phyloP scores from a whole-genome alignment of 352 stramenopile genomes.

The Pythium volutum region DNA sequence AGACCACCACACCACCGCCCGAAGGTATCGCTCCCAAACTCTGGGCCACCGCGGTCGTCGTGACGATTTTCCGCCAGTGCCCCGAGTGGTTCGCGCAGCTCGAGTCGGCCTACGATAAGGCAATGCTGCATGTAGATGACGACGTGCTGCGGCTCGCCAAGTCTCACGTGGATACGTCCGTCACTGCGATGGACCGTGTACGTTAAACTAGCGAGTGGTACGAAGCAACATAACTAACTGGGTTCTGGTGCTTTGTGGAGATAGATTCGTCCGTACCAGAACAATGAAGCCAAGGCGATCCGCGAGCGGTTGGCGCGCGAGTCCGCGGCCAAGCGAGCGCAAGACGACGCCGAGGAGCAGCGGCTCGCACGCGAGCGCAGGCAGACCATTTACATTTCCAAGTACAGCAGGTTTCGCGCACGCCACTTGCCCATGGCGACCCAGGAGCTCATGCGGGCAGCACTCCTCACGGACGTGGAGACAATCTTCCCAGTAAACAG shows the following conservation, averaged over 20 bases:
- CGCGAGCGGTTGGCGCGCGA: conserved; percentile 43
- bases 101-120: conserved; percentile 49
- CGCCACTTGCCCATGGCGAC: conserved; percentile 34
- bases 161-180: conserved; percentile 37
- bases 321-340: conserved; percentile 38
- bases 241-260: neutral
- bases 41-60: conserved; percentile 57
- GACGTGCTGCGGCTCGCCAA: conserved; percentile 44
- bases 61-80: conserved; percentile 53
- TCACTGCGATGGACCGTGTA: conserved; percentile 16
- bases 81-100: conserved; percentile 62
- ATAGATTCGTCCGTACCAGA: conserved; percentile 60
- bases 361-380: conserved; percentile 28
- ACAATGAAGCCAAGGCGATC: conserved; percentile 42
- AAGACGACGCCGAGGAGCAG: conserved; percentile 45
- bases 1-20: conserved; percentile 34
- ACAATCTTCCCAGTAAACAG: conserved; percentile 33
- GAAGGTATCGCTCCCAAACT: conserved; percentile 48
- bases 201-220: neutral
- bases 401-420: conserved; percentile 41
- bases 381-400: conserved; percentile 32
- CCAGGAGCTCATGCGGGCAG: conserved; percentile 44
- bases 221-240: neutral
- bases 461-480: conserved; percentile 36
- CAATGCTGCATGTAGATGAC: conserved; percentile 62